phyloP scores from a whole-genome alignment of 495 filamentous ascomycete genomes.

The Penicillium cosmopolitanum region DNA sequence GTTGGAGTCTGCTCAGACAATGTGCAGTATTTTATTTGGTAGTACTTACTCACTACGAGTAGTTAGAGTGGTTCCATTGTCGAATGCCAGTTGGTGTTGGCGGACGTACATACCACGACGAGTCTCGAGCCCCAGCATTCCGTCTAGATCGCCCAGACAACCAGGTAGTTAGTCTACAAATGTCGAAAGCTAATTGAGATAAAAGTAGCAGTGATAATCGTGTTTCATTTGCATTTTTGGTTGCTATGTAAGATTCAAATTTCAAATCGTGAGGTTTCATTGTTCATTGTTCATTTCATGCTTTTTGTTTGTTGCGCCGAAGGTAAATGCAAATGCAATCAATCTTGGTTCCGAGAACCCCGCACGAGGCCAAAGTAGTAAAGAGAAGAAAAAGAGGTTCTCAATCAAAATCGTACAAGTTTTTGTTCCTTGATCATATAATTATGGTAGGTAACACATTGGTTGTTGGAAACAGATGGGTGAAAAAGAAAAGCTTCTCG shows the following conservation, averaged over 20 bases:
- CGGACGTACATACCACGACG: background rate
- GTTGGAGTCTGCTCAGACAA: background rate
- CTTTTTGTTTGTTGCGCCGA: background rate
- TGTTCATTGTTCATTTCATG: conserved; percentile 7
- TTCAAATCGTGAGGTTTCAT: conserved; percentile 7
- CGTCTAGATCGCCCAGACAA: background rate
- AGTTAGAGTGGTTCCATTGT: background rate
- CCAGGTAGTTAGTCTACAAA: background rate
- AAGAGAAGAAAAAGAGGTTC: background rate
- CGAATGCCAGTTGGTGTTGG: background rate
- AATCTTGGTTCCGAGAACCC: too few species aligned
- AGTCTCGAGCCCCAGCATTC: conserved; percentile 2
- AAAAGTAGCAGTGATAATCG: conserved; percentile 1
- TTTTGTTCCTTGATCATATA: conserved; percentile 3
- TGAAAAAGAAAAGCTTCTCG: background rate
- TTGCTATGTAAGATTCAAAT: too few species aligned
- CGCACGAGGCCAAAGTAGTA: background rate
- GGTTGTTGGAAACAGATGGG: background rate
- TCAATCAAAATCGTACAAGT: background rate
- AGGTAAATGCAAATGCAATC: background rate
- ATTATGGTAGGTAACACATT: conserved; percentile 8
- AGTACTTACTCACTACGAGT: background rate
- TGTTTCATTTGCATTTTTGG: conserved; percentile 6
- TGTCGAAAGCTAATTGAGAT: background rate
- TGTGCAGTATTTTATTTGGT: background rate